Base-by-base conservation (phyloP, 2,329 filamentous ascomycete species). In the Daldinia sp. region DNA sequence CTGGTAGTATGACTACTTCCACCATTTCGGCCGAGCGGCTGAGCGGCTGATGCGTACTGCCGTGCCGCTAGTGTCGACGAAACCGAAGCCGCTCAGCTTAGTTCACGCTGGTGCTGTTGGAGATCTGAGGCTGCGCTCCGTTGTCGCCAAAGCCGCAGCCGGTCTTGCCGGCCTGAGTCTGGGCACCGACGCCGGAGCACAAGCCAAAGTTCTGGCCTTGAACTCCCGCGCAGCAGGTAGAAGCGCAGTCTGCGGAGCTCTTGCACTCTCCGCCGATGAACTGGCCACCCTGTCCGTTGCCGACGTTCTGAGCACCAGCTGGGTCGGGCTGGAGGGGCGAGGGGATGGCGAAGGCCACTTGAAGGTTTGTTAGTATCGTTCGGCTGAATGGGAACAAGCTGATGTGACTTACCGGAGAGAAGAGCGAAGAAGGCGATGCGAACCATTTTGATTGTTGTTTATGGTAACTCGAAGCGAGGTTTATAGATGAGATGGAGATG, bases 181-280 rank as follows among this genome's bases (percentile, higher is more conserved):
- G 55, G 0, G 71, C 72, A 27, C 61, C 66, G 23, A 70, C 29
- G 9, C 71, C 72, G 7, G 72, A 73, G 68, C 72, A 73, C 8
- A 73, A 27, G 3, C 70, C 72, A 48, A 64, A 51, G 55, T 15
- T 48, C 49, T 66, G 63, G 39, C 67, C 67, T 9, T 65, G 65
- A n/a, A 71, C 58, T n/a, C 54, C 66, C 4, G 73, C 73, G 64
- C 73, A 75, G 68, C 73, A 75, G 0, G 67, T 61, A 2, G 68
- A 72, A 1, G 63, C 71, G 69, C 73, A 75, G 69, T 75, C 72
- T 19, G 58, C 61, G 6, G 59, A 63, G 63, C 59, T 71, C 4
- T 68, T 37, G 60, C 73, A 75, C 6, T 71, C 53, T 3, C 71
- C 72, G 43, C 70, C 70, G 61, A 74, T 74, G 66, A 74, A 74